A percentile compares a stretch with the other conserved stretches of the same genome.
Evolutionary conservation across 2,329 filamentous ascomycete species (phyloP).

Genomic region (Capronia americana): DNA sequence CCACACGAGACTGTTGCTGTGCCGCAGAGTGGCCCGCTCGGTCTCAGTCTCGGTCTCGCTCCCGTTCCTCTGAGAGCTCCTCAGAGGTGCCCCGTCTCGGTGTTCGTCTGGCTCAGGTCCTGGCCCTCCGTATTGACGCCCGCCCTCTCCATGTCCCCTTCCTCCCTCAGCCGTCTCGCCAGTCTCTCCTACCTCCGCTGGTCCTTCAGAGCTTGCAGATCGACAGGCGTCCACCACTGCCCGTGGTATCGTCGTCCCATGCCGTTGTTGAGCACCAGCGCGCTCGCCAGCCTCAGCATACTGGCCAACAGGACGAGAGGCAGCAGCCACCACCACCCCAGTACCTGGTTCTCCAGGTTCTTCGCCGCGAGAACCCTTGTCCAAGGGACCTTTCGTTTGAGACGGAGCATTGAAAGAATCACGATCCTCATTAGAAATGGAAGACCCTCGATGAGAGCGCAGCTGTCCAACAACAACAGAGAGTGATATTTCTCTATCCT

Average conservation of each 20-base stretch:
- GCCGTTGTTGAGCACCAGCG: slow-evolving; percentile 72
- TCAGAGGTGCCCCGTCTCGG: slow-evolving; percentile 21
- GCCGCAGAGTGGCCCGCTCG: too few species aligned
- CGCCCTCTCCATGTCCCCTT: slow-evolving; percentile 21
- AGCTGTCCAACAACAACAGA: too few species aligned
- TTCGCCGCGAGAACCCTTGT: slow-evolving; percentile 59
- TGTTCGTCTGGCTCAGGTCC: slow-evolving; percentile 21
- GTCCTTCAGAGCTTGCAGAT: slow-evolving; percentile 30
- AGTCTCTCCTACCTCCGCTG: slow-evolving; percentile 16
- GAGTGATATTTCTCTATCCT: too few species aligned
- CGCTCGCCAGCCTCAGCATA: slow-evolving; percentile 66
- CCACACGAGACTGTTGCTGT: too few species aligned
- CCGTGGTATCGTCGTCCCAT: slow-evolving; percentile 66
- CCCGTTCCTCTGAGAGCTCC: not conserved
- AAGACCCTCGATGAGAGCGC: too few species aligned
- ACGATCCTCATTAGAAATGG: too few species aligned
- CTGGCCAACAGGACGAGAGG: slow-evolving; percentile 67
- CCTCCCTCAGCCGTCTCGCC: not conserved
- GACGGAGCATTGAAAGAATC: too few species aligned
- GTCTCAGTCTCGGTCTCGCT: too few species aligned
- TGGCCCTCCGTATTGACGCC: not conserved
- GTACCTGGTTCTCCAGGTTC: slow-evolving; percentile 57
- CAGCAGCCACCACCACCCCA: slow-evolving; percentile 76
- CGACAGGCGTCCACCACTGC: slow-evolving; percentile 62
- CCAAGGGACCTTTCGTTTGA: too few species aligned